These are phyloP conservation scores for Bruguiera sexangula DNA, from an alignment of 345 rosid genomes.

Conservation along the genomic window DNA sequence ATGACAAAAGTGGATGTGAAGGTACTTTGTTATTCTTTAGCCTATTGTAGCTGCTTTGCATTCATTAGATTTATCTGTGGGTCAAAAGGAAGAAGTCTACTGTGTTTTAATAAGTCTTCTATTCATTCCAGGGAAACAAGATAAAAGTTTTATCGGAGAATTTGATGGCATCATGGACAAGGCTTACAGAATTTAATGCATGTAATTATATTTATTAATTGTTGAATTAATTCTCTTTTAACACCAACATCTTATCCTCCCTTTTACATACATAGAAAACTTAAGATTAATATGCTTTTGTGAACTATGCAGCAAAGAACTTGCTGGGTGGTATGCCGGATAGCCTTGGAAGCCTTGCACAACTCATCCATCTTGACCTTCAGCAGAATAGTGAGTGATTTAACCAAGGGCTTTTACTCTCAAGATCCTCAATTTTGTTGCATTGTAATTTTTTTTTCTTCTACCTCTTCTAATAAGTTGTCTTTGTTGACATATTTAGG, in stretches of 20 bases:
- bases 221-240: slow-evolving; percentile 11
- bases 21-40: slow-evolving; percentile 38
- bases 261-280: slow-evolving; percentile 7
- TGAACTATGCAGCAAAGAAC: slow-evolving; percentile 62
- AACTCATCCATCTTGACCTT: slow-evolving; percentile 84
- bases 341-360: slow-evolving; percentile 66
- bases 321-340: slow-evolving; percentile 64
- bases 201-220: slow-evolving; percentile 41
- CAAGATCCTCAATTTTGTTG: slow-evolving; percentile 6
- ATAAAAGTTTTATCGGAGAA: slow-evolving; percentile 49
- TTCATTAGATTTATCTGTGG: not conserved
- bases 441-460: not conserved
- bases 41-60: slow-evolving; percentile 5
- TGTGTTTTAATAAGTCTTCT: slow-evolving; percentile 15
- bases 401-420: not conserved
- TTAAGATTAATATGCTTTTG: not conserved
- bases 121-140: slow-evolving; percentile 73
- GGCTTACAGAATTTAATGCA: slow-evolving; percentile 77
- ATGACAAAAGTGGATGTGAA: slow-evolving; percentile 75
- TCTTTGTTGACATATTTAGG: slow-evolving; percentile 34
- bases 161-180: slow-evolving; percentile 66
- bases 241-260: not conserved
- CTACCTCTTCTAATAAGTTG: slow-evolving; percentile 13
- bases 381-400: slow-evolving; percentile 82
- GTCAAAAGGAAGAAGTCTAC: not conserved